Evolutionary conservation across 2,329 filamentous ascomycete species (phyloP).

Genomic region (Curvularia eragrostidis): DNA sequence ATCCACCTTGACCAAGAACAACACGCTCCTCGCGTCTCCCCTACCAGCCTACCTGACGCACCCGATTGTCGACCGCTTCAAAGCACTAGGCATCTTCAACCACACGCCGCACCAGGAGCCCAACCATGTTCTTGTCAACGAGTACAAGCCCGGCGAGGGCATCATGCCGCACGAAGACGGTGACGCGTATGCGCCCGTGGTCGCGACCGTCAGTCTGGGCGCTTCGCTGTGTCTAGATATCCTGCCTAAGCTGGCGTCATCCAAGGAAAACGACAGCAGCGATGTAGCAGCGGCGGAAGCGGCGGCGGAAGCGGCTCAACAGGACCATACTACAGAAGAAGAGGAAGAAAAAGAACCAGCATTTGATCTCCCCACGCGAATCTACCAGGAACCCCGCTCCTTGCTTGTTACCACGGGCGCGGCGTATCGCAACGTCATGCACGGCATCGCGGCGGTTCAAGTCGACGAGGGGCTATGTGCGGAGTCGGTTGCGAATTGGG

Average conservation of each 20-base stretch:
- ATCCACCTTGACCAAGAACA: constrained; percentile 72
- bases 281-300: background rate
- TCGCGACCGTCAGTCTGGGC: constrained; percentile 89
- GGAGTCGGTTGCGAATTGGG: constrained; percentile 72
- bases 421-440: constrained; percentile 74
- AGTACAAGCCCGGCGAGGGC: constrained; percentile 86
- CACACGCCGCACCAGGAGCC: constrained; percentile 75
- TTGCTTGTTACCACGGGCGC: constrained; percentile 73
- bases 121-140: constrained; percentile 94
- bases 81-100: constrained; percentile 59
- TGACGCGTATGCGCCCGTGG: constrained; percentile 81
- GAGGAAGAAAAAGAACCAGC: background rate
- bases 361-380: constrained; percentile 52
- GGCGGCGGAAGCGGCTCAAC: too few relatives aligned
- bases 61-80: constrained; percentile 69
- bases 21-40: constrained; percentile 76
- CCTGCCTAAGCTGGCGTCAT: constrained; percentile 54
- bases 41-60: constrained; percentile 77
- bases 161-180: constrained; percentile 99
- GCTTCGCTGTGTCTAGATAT: constrained; percentile 79
- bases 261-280: constrained; percentile 56
- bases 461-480: constrained; percentile 70
- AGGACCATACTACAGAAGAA: background rate
- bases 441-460: constrained; percentile 72
- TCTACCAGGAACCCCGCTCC: constrained; percentile 85